A percentile compares a stretch with the other conserved stretches of the same genome.
phyloP scores from a whole-genome alignment of 2,329 filamentous ascomycete species.

The Aspergillus melleus region DNA sequence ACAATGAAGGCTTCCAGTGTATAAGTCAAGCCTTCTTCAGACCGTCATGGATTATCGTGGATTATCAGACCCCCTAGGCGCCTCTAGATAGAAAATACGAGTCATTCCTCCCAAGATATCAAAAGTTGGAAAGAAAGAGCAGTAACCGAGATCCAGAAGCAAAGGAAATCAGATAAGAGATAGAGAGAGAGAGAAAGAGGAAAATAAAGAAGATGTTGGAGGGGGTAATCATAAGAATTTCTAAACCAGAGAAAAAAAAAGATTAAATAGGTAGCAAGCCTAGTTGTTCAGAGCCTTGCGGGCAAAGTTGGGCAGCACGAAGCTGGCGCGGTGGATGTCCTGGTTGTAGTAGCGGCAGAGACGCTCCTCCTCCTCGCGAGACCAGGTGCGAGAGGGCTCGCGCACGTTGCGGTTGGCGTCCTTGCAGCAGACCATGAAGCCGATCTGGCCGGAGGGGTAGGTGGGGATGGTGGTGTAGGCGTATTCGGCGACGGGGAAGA shows the following conservation, averaged over 20 bases:
- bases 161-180: not conserved
- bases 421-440: conserved; percentile 99
- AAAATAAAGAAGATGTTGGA: conserved; percentile 9
- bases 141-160: conserved; percentile 5
- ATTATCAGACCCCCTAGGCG: conserved; percentile 11
- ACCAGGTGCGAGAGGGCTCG: conserved; percentile 79
- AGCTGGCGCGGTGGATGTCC: conserved; percentile 92
- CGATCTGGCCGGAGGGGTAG: conserved; percentile 98
- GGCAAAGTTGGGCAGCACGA: conserved; percentile 91
- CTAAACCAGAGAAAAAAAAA: conserved; percentile 14
- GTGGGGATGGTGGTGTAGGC: conserved; percentile 98
- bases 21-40: not conserved
- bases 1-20: not conserved
- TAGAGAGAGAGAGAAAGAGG: not conserved
- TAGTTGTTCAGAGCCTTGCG: conserved; percentile 61
- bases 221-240: conserved; percentile 22
- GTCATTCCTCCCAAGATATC: conserved; percentile 6
- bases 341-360: conserved; percentile 97
- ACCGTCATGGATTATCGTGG: conserved; percentile 21
- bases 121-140: conserved; percentile 1
- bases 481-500: conserved; percentile 98
- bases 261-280: not conserved
- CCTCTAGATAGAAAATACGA: conserved; percentile 8
- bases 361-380: conserved; percentile 84
- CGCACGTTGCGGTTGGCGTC: conserved; percentile 80